Evolutionary conservation across 23 red algal genomes (phyloP), one percentile per base, ranked within the genome.

Genomic region (Gracilaria domingensis): DNA sequence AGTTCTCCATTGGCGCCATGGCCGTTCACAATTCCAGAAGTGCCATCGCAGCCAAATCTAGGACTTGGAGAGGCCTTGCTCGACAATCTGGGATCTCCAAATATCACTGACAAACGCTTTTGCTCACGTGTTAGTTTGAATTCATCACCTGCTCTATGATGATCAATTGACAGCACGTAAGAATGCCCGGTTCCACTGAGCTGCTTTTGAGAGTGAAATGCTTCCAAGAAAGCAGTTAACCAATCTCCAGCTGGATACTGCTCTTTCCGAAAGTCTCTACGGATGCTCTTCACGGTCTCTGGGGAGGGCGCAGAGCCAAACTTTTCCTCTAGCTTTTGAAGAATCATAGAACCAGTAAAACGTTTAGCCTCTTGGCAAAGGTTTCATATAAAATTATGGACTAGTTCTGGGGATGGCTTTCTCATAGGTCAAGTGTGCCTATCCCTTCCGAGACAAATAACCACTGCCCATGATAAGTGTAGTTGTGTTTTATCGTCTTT

Each of bases 11-110:
- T 0, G 34, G 42, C 72, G 23, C 45, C 72, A 49, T 77, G 45
- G 1, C 24, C 23, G 9, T 29, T 39, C 14, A 77, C 34, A 77
- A 77, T 77, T 12, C 72, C 72, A 45, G 14, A 77, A 45, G 47
- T 77, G 14, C 72, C 28, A 77, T 77, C 34, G 26, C 29, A 77
- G 23, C 30, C 33, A 49, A 77, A 77, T 25, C 33, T 40, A 13
- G 72, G 72, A 44, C 26, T 12, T 26, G 23, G 4, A 34, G 32
- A 12, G 16, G 39, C 32, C 20, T 40, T 49, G 72, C 14, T 25
- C 34, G 45, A 34, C 26, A 25, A 40, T 49, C 45, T 40, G 9
- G 29, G 12, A 29, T 49, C 40, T 30, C 72, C 33, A 8, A 17
- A n/a, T n/a, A 77, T 77, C 13, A 37, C 34, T 25, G 72, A 77